Base-by-base conservation (phyloP, 208 protist genomes). In the Wallacemonas sp. region DNA sequence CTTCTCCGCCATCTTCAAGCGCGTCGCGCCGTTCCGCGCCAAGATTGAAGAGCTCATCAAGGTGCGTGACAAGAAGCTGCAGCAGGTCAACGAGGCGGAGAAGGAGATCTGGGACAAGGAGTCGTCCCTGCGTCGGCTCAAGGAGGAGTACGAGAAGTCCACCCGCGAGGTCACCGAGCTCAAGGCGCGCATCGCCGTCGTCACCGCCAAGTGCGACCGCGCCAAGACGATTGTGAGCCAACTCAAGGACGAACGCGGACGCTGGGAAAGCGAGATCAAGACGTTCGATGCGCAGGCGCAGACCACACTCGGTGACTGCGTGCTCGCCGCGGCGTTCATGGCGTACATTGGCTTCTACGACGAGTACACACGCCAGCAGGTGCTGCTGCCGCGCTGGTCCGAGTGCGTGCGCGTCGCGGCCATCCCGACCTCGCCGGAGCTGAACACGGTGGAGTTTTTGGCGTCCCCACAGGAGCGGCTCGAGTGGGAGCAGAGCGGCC, bases 261-360 rank as follows among this genome's bases (percentile, higher is more conserved):
- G 98, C 23, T 99, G 99, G 98, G 85, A 96, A 75, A 39, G 64
- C 6, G 92, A 99, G 70, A 87, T 81, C 27, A 65, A 72, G 54
- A 85, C 73, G 19, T 99, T 98, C 68, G 76, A 80, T 55, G 65
- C 64, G 16, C 81, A 97, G 68, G 96, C 97, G 43, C 60, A 73
- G 30, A 99, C 94, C 6, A 81, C 99, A 19, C 60, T 99, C 26
- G 99, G 99, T 38, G 96, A 99, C 81, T 96, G 92, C 29, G 61
- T 99, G 33, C 21, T 99, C 17, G 78, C 89, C 27, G 88, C 95
- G 1, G 98, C 96, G 2, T 99, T 99, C 74, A 72, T 99, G 14
- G 82, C 98, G 5, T 99, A 99, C 81, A 93, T 92, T 75, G 98
- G 98, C 68, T 99, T 95, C 81, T 99, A 99, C 85, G 98, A 99